Evolutionary conservation across 2,329 filamentous ascomycete genomes (phyloP), one percentile per base, ranked within the genome.

Genomic region (Arthrinium phaeospermum): DNA sequence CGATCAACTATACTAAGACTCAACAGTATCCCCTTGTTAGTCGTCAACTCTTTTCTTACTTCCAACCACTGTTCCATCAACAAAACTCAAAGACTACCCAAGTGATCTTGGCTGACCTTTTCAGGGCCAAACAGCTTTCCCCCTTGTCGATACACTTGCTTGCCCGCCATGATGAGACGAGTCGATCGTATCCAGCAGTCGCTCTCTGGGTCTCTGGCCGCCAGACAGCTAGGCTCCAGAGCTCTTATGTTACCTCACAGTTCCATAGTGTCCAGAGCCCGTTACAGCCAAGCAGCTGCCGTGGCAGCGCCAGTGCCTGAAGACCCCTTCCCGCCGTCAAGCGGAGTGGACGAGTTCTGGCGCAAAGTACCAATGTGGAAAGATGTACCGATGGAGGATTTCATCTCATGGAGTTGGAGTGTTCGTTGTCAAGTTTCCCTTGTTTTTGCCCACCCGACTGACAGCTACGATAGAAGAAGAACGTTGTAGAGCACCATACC

Each of bases 361-460:
- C 84, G 84, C 30, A 83, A 82, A 22, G 81, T 90, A 22, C 79
- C 84, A 1, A 77, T 83, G 30, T 91, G 88, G 87, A 81, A 84
- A 71, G 76, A 88, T 74, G 82, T 89, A 0, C 76, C 85, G 0
- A 76, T 80, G 3, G 78, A 85, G 1, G 80, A 88, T 0, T 91
- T 90, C 74, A 80, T 88, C 27, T 87, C 82, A 46, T 88, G 90
- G 72, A 78, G 81, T 14, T 91, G 88, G 87, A 86, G 87, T 75
- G 88, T 89, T 81, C 24, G 68, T 57, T 3, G 12, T 6, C 19
- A 30, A 7, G 34, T 27, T 44, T 24, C 16, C 67, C n/a, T 3
- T n/a, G 13, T 16, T 79, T 72, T 45, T 46, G 69, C 69, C 74
- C 30, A 41, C 49, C 61, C 73, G 51, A 71, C 73, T 71, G 30